Evolutionary conservation across 1,139 yeast species (phyloP), one percentile per base, ranked within the genome.

Genomic region (Geotrichum bryndzae): DNA sequence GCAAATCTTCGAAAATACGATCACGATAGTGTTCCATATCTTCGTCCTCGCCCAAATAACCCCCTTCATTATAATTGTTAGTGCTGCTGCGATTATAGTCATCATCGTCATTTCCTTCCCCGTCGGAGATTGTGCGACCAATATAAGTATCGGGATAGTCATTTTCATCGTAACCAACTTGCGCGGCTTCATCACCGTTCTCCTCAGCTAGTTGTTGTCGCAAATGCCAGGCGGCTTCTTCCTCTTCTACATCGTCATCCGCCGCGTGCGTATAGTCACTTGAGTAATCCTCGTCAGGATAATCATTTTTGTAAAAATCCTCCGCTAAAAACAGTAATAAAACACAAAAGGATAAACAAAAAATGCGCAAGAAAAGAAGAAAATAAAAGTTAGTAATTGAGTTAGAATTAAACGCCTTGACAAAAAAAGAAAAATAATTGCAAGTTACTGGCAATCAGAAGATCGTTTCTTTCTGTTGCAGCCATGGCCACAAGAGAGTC

Each of bases 271-370:
- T 31, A 38, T 5, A 48, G 27, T 27, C 54, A 27, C 56, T 46
- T 7, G 23, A 29, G 29, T 63, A 66, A n/a, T 62, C 68, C 46
- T 65, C 68, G 61, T 90, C 96, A 0, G 99, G 99, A 70, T 94
- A 94, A 70, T 94, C 98, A 74, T 94, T 94, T 69, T 86, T 85
- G 72, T 94, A 94, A 69, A 86, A 92, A 65, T 89, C 91, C 74
- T 94, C 98, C 15, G 96, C 73, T 68, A 53, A 11, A 52, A 25
- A 25, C 5, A 25, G 27, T 25, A 25, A 4, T n/a, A 10, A 53
- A 35, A 35, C 8, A 13, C 41, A 35, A 35, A 11, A 35, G 15
- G 41, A 11, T 6, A 35, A 35, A 6, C 27, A 25, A 25, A 25
- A 25, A 25, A 33, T 33, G 38, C 8, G 41, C 1, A 35, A 4